Evolutionary conservation across 148 eudicot genomes (phyloP).

Genomic region (Fagopyrum esculentum): DNA sequence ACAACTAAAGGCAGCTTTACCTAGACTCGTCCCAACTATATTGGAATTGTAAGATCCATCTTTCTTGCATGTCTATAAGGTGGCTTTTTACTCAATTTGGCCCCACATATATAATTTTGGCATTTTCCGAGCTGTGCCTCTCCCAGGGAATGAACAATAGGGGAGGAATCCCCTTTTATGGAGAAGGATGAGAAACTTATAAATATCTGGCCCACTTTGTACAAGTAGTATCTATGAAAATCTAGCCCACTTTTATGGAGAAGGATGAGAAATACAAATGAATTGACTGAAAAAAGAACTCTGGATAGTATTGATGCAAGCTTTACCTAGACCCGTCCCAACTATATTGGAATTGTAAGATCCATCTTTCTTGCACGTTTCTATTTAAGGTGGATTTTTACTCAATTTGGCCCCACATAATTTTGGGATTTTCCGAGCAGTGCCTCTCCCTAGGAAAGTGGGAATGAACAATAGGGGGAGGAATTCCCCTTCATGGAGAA

Average conservation of each 20-base stretch:
- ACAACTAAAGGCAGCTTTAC: conserved; percentile 76
- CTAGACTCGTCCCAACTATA: conserved; percentile 86
- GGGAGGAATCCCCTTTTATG: not conserved
- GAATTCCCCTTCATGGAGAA: not conserved
- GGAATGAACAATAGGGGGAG: not conserved
- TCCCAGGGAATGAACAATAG: not conserved
- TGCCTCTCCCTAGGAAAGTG: not conserved
- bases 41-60: conserved; percentile 71
- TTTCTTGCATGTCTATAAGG: not conserved
- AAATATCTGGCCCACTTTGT: too few relatives aligned
- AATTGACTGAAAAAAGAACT: too few relatives aligned
- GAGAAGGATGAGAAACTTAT: not conserved
- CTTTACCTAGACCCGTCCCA: conserved; percentile 84
- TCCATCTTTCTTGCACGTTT: not conserved
- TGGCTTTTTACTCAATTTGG: not conserved
- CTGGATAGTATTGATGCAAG: conserved; percentile 3
- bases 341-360: conserved; percentile 91
- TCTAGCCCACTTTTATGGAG: too few relatives aligned
- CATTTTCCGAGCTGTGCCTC: not conserved
- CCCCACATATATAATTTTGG: not conserved
- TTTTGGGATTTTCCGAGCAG: not conserved
- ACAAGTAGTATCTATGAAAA: too few relatives aligned
- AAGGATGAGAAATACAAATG: too few relatives aligned
- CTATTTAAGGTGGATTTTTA: not conserved
- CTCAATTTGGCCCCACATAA: not conserved